A percentile compares a stretch with the other conserved stretches of the same genome.
Conservation (phyloP, 495 filamentous ascomycete species). For the Neohortaea acidophila region DNA sequence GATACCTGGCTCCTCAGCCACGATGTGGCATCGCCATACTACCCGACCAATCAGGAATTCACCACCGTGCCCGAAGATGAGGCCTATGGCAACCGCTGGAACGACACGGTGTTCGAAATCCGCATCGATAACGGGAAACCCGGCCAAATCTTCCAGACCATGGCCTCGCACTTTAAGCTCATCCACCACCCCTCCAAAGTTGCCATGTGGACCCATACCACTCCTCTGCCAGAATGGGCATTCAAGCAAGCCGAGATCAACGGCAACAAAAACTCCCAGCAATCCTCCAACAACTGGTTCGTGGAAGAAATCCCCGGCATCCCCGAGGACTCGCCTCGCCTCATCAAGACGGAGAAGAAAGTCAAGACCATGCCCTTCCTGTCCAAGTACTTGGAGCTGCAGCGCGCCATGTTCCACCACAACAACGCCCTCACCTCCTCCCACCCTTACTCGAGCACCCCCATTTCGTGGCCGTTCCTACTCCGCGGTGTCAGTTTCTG, state of each 20-base stretch:
- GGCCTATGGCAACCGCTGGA: conserved; percentile 60
- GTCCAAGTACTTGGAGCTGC: conserved; percentile 89
- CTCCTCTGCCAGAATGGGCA: conserved; percentile 86
- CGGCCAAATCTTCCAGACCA: conserved; percentile 71
- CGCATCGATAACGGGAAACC: conserved; percentile 75
- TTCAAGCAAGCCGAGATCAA: conserved; percentile 98
- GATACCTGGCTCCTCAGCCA: conserved; percentile 83
- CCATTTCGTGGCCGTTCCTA: conserved; percentile 96
- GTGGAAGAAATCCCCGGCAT: conserved; percentile 81
- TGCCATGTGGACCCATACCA: conserved; percentile 96
- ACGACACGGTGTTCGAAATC: conserved; percentile 88
- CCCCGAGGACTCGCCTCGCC: conserved; percentile 48
- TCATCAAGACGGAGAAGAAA: conserved; percentile 54
- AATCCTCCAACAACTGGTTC: conserved; percentile 86
- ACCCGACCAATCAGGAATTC: conserved; percentile 96
- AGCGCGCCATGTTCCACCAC: conserved; percentile 97
- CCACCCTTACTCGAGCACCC: conserved; percentile 86
- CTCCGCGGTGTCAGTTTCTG: conserved; percentile 96
- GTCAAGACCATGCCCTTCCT: conserved; percentile 76
- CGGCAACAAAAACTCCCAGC: conserved; percentile 89
- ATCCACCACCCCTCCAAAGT: conserved; percentile 86
- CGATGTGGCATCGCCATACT: conserved; percentile 95
- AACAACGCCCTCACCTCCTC: conserved; percentile 95
- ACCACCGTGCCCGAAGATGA: conserved; percentile 63
- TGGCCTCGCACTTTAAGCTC: conserved; percentile 85